phyloP scores from a whole-genome alignment of 192 early-diverging fungal species.

The Funneliformis geosporum region DNA sequence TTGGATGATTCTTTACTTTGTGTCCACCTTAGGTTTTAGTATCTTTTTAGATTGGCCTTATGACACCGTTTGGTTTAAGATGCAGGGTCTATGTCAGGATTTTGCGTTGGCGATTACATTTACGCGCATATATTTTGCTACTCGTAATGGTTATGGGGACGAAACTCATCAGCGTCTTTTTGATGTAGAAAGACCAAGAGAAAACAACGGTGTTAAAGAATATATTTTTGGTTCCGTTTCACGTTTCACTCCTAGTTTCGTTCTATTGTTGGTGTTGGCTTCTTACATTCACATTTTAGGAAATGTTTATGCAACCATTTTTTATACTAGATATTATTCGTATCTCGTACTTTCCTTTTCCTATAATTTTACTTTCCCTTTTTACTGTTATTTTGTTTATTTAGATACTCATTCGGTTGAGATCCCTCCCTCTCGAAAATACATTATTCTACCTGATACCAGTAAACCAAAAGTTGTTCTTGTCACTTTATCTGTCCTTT shows the following conservation, averaged over 20 bases:
- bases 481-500: conserved; percentile 10
- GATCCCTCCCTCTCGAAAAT: conserved; percentile 32
- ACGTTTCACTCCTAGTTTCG: conserved; percentile 16
- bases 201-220: not conserved
- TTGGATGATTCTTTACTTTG: conserved; percentile 37
- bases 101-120: conserved; percentile 37
- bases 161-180: not conserved
- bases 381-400: conserved; percentile 43
- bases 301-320: conserved; percentile 45
- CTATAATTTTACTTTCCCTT: conserved; percentile 36
- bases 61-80: conserved; percentile 43
- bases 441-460: conserved; percentile 39
- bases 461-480: conserved; percentile 33
- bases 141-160: conserved; percentile 31
- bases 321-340: conserved; percentile 14
- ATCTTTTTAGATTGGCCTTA: conserved; percentile 38
- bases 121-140: conserved; percentile 33
- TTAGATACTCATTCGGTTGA: conserved; percentile 39
- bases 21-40: conserved; percentile 32
- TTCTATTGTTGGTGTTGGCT: conserved; percentile 36
- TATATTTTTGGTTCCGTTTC: not conserved
- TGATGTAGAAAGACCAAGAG: not conserved
- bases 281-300: conserved; percentile 42
- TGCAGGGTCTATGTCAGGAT: conserved; percentile 45
- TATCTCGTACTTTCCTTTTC: conserved; percentile 21